These are phyloP conservation scores for Pestalotiopsis sp. DNA, from an alignment of 2,329 filamentous ascomycete species.

Conservation along the genomic window DNA sequence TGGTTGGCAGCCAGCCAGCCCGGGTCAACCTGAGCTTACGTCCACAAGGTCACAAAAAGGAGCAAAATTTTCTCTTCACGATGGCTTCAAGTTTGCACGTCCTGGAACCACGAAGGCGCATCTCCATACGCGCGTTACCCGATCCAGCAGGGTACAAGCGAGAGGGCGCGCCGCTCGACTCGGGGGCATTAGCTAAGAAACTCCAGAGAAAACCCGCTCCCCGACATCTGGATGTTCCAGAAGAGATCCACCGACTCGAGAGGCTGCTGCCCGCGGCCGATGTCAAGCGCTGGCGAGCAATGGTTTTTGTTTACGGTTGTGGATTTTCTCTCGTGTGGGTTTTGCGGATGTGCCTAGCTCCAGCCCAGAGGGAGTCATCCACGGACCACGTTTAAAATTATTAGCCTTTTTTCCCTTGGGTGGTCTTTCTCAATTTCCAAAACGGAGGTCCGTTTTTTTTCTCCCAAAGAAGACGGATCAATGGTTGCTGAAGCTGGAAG, in stretches of 20 bases:
- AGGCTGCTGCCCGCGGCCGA: neutral
- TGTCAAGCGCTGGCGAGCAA: neutral
- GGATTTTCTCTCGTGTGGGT: neutral
- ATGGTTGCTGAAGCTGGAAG: neutral
- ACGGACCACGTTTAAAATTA: neutral
- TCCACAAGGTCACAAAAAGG: neutral
- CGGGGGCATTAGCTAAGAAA: constrained; percentile 5
- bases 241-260: neutral
- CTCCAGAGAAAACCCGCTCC: neutral
- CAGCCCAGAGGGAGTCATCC: neutral
- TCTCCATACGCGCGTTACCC: neutral
- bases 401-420: too few relatives aligned
- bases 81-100: constrained; percentile 7
- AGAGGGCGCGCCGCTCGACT: neutral
- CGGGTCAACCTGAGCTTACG: neutral
- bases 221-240: neutral
- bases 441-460: neutral
- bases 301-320: neutral
- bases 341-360: neutral
- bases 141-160: constrained; percentile 2
- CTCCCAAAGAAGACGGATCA: neutral
- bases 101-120: neutral
- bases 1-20: neutral
- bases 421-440: too few relatives aligned
- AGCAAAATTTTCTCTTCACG: constrained; percentile 12